Evolutionary conservation across 768 basidiomycete species (phyloP).

Genomic region (Leucocoprinus birnbaumii): DNA sequence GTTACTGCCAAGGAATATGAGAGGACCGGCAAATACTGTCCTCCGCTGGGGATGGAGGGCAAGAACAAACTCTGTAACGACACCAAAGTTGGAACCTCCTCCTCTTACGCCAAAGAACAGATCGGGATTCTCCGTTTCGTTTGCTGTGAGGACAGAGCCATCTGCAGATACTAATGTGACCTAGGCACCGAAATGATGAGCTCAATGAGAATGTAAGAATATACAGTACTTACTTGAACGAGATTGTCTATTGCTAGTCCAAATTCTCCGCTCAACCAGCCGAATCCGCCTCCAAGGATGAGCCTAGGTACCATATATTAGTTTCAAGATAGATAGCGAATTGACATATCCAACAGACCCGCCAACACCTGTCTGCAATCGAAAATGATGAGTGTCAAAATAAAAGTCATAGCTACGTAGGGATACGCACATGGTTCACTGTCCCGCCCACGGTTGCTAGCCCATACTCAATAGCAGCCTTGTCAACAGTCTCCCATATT

Average conservation of each 20-base stretch:
- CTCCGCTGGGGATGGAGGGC: slow-evolving; percentile 45
- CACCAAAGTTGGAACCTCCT: slow-evolving; percentile 55
- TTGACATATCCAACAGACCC: slow-evolving; percentile 28
- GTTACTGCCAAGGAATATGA: slow-evolving; percentile 30
- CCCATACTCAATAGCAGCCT: slow-evolving; percentile 38
- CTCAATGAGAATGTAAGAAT: neutral
- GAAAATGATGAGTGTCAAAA: neutral
- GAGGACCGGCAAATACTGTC: slow-evolving; percentile 43
- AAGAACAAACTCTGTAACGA: slow-evolving; percentile 53
- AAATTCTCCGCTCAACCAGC: slow-evolving; percentile 42
- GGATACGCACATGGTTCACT: slow-evolving; percentile 42
- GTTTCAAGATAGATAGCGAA: too few relatives aligned
- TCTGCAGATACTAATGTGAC: slow-evolving; percentile 44
- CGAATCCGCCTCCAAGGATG: slow-evolving; percentile 53
- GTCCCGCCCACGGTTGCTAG: slow-evolving; percentile 46
- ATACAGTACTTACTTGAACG: slow-evolving; percentile 23
- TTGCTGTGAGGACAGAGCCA: slow-evolving; percentile 36
- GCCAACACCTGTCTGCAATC: slow-evolving; percentile 43
- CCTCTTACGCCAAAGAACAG: slow-evolving; percentile 54
- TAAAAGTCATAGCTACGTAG: neutral
- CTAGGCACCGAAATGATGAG: slow-evolving; percentile 19
- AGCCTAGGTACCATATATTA: slow-evolving; percentile 26
- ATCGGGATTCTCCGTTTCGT: slow-evolving; percentile 35
- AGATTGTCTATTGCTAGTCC: slow-evolving; percentile 51
- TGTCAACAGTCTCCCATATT: slow-evolving; percentile 44